phyloP scores from a whole-genome alignment of 805 yeast genomes.

The Jamesozyma rosinii region DNA sequence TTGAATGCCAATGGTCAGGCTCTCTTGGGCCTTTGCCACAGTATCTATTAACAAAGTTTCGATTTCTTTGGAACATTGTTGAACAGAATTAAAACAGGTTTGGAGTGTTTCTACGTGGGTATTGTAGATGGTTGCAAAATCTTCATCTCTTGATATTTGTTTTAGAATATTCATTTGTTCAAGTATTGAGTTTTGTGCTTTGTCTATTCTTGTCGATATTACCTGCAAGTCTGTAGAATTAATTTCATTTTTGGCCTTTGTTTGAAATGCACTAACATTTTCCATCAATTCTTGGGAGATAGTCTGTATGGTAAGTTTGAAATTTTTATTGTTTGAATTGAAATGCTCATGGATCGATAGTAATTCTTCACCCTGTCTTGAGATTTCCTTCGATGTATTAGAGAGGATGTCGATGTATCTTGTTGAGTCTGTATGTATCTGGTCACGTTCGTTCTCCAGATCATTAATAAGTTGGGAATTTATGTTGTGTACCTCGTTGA shows the following conservation, averaged over 20 bases:
- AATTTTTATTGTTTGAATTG: conserved; percentile 2
- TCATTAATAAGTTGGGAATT: conserved; percentile 9
- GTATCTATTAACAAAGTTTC: not conserved
- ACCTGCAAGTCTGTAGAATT: not conserved
- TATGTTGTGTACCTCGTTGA: conserved; percentile 11
- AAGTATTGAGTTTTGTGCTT: not conserved
- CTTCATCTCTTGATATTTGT: not conserved
- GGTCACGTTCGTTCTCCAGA: conserved; percentile 11
- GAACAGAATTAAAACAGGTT: conserved; percentile 1
- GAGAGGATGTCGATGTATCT: conserved; percentile 10
- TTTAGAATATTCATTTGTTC: not conserved
- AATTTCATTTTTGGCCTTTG: not conserved
- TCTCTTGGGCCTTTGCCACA: not conserved
- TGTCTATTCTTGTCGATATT: not conserved
- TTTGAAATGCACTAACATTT: not conserved
- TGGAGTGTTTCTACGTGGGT: conserved; percentile 1
- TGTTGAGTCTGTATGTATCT: conserved; percentile 11
- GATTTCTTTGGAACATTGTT: conserved; percentile 1
- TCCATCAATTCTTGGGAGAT: conserved; percentile 5
- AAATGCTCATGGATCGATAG: not conserved
- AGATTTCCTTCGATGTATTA: conserved; percentile 11
- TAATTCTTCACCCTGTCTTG: conserved; percentile 7
- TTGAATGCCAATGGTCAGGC: not conserved
- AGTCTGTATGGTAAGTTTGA: conserved; percentile 3
- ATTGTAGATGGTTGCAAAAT: not conserved